phyloP scores from a whole-genome alignment of 78 protist genomes.

The Monosiga brevicollis region DNA sequence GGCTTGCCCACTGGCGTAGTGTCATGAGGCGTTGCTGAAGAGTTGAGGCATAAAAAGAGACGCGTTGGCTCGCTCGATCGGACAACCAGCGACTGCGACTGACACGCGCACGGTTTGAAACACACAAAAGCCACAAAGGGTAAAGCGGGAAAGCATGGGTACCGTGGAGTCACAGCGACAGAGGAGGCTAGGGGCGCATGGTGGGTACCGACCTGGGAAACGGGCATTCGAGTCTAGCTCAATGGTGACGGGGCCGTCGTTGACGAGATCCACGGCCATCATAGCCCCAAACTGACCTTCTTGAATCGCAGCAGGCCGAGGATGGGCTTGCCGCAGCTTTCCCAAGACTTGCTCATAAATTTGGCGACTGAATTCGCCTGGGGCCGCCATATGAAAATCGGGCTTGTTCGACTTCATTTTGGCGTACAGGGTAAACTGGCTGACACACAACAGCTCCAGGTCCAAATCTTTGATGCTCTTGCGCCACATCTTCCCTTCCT shows the following conservation, averaged over 20 bases:
- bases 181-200: no score
- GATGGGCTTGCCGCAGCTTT: not conserved
- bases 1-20: no score
- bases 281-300: constrained; percentile 61
- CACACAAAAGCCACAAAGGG: no score
- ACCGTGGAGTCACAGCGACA: no score
- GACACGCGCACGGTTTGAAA: no score
- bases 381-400: constrained; percentile 49
- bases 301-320: not conserved
- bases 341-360: constrained; percentile 27
- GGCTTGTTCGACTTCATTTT: constrained; percentile 42
- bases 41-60: no score
- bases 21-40: no score
- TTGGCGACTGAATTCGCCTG: not conserved
- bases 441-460: constrained; percentile 39
- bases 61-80: no score
- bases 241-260: constrained; percentile 71
- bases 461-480: constrained; percentile 26
- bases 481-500: constrained; percentile 41
- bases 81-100: no score
- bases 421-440: constrained; percentile 61
- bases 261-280: constrained; percentile 49
- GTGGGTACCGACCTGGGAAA: not conserved
- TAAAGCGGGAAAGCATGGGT: no score
- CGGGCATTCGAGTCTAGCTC: constrained; percentile 28